Percentiles rank a stretch among this genome's conserved stretches.
Evolutionary conservation across 805 yeast species (phyloP).

Genomic region (Sugiyamaella boreocaroliniensis): DNA sequence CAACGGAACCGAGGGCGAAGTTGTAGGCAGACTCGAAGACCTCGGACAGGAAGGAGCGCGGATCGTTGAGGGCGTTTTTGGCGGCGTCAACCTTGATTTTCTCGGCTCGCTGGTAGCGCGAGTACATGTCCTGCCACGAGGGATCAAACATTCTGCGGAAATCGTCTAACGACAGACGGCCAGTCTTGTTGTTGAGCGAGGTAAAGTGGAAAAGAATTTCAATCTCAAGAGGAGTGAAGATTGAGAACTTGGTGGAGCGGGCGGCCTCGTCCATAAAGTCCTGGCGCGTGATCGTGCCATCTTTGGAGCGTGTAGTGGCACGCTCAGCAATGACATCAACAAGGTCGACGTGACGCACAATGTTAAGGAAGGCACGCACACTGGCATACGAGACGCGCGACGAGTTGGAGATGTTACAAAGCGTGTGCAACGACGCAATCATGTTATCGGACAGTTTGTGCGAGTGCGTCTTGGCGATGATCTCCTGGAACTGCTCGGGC

Average conservation of each 20-base stretch:
- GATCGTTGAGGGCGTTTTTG: slow-evolving; percentile 33
- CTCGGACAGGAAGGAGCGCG: slow-evolving; percentile 41
- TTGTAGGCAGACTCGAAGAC: slow-evolving; percentile 84
- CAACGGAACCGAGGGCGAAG: slow-evolving; percentile 83
- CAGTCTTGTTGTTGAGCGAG: slow-evolving; percentile 26
- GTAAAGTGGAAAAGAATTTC: slow-evolving; percentile 39
- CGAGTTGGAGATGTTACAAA: slow-evolving; percentile 29
- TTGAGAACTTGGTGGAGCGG: slow-evolving; percentile 33
- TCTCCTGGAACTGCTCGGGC: slow-evolving; percentile 35
- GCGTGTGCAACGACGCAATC: slow-evolving; percentile 32
- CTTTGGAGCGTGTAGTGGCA: slow-evolving; percentile 29
- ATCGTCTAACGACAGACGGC: slow-evolving; percentile 30
- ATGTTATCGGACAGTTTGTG: slow-evolving; percentile 38
- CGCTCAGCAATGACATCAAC: slow-evolving; percentile 33
- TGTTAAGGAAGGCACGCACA: slow-evolving; percentile 39
- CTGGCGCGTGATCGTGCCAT: slow-evolving; percentile 33
- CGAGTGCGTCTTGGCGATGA: slow-evolving; percentile 33
- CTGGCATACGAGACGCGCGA: slow-evolving; percentile 36
- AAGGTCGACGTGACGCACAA: slow-evolving; percentile 37
- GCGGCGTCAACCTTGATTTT: slow-evolving; percentile 34
- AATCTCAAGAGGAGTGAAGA: slow-evolving; percentile 39
- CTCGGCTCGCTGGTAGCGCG: slow-evolving; percentile 28
- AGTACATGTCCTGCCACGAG: slow-evolving; percentile 35
- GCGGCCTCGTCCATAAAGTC: slow-evolving; percentile 37
- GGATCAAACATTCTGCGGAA: slow-evolving; percentile 39